Evolutionary conservation across 805 yeast species (phyloP), one percentile per base, ranked within the genome.

Genomic region (Maudiozyma bulderi): DNA sequence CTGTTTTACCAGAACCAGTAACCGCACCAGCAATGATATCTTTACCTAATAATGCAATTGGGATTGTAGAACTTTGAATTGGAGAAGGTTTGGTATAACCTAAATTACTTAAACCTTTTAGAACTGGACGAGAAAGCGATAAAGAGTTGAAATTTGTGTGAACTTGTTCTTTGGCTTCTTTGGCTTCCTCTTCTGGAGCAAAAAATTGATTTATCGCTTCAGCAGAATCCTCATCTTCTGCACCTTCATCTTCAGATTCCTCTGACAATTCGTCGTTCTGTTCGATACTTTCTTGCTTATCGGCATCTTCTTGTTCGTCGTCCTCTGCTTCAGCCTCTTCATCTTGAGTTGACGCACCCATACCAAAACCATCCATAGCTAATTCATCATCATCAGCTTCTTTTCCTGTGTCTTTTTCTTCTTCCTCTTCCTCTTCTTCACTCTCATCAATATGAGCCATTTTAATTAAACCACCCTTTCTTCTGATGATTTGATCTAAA

Each of bases 1-100:
- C 99, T 28, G 99, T 93, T 67, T 93, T 93, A 77, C 99, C 99
- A 20, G 98, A 91, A 72, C 99, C 99, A 5, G 99, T 93, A 28
- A 87, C 96, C 35, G 99, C 99, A 73, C 98, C 98, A 14, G 98
- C 99, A 59, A 93, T 96, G 46, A 93, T 81, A 68, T 93, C 99
- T 63, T 87, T 91, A 59, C 99, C 99, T 53, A 86, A 65, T 40
- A 93, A 73, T 1, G 96, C 96, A 50, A 91, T 81, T 11, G 99
- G 99, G 53, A 93, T 90, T 8, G 95, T 80, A 0, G 96, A 86
- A 52, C 90, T 75, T 72, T 93, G 99, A 70, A 93, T 87, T 11
- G 96, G 95, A 0, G 97, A 85, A 7, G 99, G 99, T 45, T 76
- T 78, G n/a, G 80, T 63, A 65, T 90, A 93, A 6, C 95, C 95